phyloP scores from a whole-genome alignment of 2,329 filamentous ascomycete species.

The Aspergillus thermomutatus region DNA sequence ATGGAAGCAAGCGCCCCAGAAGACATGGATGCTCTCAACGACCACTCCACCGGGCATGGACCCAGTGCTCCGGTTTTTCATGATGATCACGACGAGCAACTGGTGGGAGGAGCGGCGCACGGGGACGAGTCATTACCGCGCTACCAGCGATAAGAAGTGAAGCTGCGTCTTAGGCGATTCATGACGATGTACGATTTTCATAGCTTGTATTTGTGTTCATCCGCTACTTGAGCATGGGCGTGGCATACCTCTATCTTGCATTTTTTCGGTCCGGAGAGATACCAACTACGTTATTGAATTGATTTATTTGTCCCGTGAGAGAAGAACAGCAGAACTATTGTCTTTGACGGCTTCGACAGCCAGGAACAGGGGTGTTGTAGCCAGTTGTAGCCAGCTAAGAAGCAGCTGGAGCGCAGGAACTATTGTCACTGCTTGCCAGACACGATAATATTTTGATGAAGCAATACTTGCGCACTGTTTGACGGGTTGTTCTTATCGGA shows the following conservation, averaged over 20 bases:
- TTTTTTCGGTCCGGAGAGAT: not conserved
- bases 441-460: no score
- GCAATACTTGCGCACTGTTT: no score
- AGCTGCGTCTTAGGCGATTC: not conserved
- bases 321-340: no score
- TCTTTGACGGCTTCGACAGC: no score
- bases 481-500: no score
- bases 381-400: no score
- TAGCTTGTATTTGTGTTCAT: not conserved
- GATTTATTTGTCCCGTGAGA: not conserved
- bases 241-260: not conserved
- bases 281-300: not conserved
- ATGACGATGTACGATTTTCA: not conserved
- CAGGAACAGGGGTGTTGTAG: no score
- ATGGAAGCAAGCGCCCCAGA: conserved; percentile 62
- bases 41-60: conserved; percentile 13
- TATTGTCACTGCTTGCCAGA: no score
- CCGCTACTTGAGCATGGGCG: not conserved
- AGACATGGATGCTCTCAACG: conserved; percentile 12
- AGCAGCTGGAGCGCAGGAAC: no score
- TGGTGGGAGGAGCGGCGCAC: conserved; percentile 36
- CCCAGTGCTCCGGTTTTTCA: conserved; percentile 61
- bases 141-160: conserved; percentile 38
- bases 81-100: conserved; percentile 53
- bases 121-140: conserved; percentile 42